Evolutionary conservation across 2,329 filamentous ascomycete genomes (phyloP), one percentile per base, ranked within the genome.

Genomic region (Emmonsiellopsis sp.): DNA sequence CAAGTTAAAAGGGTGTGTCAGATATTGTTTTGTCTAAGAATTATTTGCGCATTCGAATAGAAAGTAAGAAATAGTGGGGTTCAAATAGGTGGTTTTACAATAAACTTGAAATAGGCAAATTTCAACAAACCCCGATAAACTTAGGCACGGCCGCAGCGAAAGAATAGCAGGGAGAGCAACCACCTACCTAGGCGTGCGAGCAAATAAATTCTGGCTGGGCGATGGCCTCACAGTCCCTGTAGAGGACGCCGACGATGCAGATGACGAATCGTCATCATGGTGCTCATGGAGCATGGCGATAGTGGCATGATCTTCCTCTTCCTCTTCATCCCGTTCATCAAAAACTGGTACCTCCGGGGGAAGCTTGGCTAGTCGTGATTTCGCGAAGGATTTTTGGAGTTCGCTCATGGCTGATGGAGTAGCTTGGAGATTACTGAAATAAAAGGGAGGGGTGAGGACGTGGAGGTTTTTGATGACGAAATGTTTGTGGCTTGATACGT

Each of bases 181-280:
- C 32, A 73, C 73, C 64, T 75, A 87, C 85, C 83, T 79, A 71
- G 80, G 78, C 46, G 84, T 82, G 59, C 85, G 79, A 54, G 85
- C 85, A 71, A 90, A 89, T 42, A 90, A 74, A 57, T 84, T 85
- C 61, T 85, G 82, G 60, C 81, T 85, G 6, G 82, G 81, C 4
- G 87, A 87, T 0, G 91, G 89, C 58, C 89, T 85, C 56, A 97
- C 80, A n/a, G 92, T 97, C 31, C 91, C 90, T 3, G 90, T 89
- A 1, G 91, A 96, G 3, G 91, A 95, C 39, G 88, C 85, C n/a
- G 90, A 95, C 0, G 87, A 95, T 11, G 87, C 74, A 6, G 78
- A 79, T 27, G 84, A 87, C 11, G 84, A 87, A 66, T 87, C 85
- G 58, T 85, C 83, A 61, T 88, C 76, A 46, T 62, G 64, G 49